Evolutionary conservation across 345 rosid genomes (phyloP), one percentile per base, ranked within the genome.

Genomic region (Firmiana major): DNA sequence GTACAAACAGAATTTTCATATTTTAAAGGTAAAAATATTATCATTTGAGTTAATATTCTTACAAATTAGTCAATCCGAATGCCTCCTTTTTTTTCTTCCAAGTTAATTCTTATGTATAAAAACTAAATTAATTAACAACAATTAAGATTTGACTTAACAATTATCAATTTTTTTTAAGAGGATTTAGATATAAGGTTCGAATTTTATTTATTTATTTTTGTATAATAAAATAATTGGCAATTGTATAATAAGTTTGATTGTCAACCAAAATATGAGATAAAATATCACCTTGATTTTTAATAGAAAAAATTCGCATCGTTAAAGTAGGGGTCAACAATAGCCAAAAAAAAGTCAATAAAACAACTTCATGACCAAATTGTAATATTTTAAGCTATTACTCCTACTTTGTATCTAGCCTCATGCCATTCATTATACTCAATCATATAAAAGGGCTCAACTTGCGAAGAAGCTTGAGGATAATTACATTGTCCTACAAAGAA

Each of bases 401-500:
- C 3, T 70, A 31, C 66, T 49, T 59, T 60, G 38, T n/a, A 58
- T 45, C 64, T 28, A 59, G 58, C 58, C 17, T 55, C 58, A 34
- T 43, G 73, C 69, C 69, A 49, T 73, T 63, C 67, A n/a, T 49
- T 3, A 3, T 26, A 21, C 71, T 70, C 79, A 28, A 21, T 13
- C 48, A 71, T 51, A 13, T 42, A 36, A 9, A 9, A 63, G 55
- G 62, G 42, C 22, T 6, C 22, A 19, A 63, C 1, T 42, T 19
- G 55, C 8, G 13, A 6, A 55, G 64, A 73, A 46, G 51, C 19
- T 36, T 76, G 46, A 69, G 62, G 62, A 60, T 63, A 59, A 74
- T 74, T 77, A 38, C 62, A 22, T 60, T 73, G 63, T 36, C 70
- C 36, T 51, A 51, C 53, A 12, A 64, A 7, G 28, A 48, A 75